Base-by-base conservation (phyloP, 257 asterid species). In the Capsicum rhomboideum region DNA sequence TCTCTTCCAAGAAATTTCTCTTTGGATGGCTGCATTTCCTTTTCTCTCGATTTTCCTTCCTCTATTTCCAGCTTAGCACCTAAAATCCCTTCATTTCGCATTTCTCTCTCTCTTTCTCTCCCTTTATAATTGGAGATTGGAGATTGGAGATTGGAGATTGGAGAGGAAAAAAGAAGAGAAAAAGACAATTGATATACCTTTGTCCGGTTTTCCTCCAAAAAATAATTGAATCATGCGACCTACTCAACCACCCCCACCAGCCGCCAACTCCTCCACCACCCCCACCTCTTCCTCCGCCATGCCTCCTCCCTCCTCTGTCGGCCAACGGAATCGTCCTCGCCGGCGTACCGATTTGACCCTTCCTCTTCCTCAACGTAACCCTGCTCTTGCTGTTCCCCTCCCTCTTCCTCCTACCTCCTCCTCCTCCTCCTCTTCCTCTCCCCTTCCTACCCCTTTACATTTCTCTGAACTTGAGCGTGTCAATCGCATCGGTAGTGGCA, bases 401-500 rank as follows among this genome's bases (percentile, higher is more conserved):
- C 97, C 97, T 17, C 91, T 91, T 1, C 94, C 91, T 0, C 93
- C 94, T 14, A 18, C 84, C 13, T 79, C 84, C 10, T 75, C 90
- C n/a, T 64, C 90, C 17, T 20, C 88, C 16, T 18, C 87, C 46
- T 71, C 87, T 37, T 3, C 87, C 79, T 37, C 86, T 78, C 28
- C 84, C 55, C 50, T 86, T 52, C 83, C 56, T 37, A 85, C 82
- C 26, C 93, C 88, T 31, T 80, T 90, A 4, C 84, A 86, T 52
- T 92, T 92, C 93, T 87, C 92, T 78, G 91, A 93, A 82, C 97
- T 95, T 10, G 99, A 93, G 69, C 93, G 99, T 17, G 29, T 93
- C 79, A 89, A 90, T 84, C 93, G 99, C 82, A 91, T 95, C 92
- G 99, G 99, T 1, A 91, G 97, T 84, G 98, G 98, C 13, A 92